These are phyloP conservation scores for Rhizopogon salebrosus DNA, from an alignment of 768 basidiomycete species.

Conservation along the genomic window DNA sequence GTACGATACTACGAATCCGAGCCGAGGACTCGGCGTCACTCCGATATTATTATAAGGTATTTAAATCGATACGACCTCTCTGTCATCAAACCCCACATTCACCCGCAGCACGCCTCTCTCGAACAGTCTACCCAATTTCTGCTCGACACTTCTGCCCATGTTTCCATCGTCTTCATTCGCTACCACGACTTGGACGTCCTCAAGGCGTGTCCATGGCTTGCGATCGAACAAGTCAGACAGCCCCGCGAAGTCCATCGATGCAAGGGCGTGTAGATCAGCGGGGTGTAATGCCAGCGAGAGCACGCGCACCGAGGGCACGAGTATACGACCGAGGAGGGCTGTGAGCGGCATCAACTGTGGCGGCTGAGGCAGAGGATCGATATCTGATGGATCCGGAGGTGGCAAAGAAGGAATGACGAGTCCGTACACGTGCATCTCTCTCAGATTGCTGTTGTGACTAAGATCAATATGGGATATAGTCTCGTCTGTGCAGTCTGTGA, in stretches of 20 bases:
- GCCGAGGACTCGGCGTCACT: too few relatives aligned
- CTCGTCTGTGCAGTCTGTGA: constrained; percentile 14
- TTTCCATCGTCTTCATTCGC: constrained; percentile 25
- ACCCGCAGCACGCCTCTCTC: constrained; percentile 25
- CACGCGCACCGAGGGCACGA: constrained; percentile 22
- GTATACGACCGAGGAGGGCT: constrained; percentile 19
- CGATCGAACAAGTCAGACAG: constrained; percentile 18
- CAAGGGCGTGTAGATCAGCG: constrained; percentile 25
- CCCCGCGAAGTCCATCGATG: constrained; percentile 25
- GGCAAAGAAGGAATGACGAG: constrained; percentile 27
- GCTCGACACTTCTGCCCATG: constrained; percentile 19
- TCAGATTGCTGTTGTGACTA: constrained; percentile 17
- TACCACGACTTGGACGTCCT: constrained; percentile 24
- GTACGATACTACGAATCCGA: too few relatives aligned
- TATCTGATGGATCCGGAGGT: constrained; percentile 16
- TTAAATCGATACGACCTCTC: constrained; percentile 16
- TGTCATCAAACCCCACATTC: constrained; percentile 26
- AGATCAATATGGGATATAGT: constrained; percentile 24
- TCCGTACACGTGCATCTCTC: constrained; percentile 28
- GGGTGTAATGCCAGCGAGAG: constrained; percentile 27
- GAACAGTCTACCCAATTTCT: constrained; percentile 14
- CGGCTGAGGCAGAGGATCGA: constrained; percentile 5
- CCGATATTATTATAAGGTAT: not conserved
- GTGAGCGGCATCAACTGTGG: constrained; percentile 20
- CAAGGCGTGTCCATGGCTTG: constrained; percentile 15